Evolutionary conservation across 2,329 filamentous ascomycete genomes (phyloP).

Genomic region (Exophiala calicioides): DNA sequence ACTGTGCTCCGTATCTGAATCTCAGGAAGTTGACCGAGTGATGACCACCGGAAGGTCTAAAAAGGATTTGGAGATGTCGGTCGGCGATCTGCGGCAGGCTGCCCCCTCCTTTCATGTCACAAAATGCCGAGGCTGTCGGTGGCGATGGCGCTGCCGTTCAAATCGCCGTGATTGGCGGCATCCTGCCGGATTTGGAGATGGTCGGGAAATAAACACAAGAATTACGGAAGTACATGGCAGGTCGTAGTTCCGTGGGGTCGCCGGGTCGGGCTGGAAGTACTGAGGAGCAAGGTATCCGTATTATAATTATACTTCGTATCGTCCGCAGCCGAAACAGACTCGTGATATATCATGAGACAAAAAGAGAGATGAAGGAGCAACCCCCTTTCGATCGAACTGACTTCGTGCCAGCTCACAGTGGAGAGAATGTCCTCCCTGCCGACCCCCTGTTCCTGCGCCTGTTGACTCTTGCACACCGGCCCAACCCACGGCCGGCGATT

Average conservation of each 20-base stretch:
- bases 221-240: too few species aligned
- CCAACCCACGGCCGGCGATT: conserved; percentile 32
- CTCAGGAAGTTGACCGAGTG: too few species aligned
- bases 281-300: too few species aligned
- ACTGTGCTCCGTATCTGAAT: too few species aligned
- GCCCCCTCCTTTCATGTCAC: conserved; percentile 6
- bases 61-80: neutral
- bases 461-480: conserved; percentile 35
- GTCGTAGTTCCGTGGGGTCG: too few species aligned
- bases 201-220: neutral
- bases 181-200: neutral
- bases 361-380: conserved; percentile 20
- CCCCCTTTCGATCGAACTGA: conserved; percentile 28
- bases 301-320: too few species aligned
- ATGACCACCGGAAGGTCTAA: neutral
- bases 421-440: conserved; percentile 36
- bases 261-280: too few species aligned
- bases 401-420: conserved; percentile 35
- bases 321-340: too few species aligned
- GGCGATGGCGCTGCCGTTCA: neutral
- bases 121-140: conserved; percentile 13
- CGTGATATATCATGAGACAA: too few species aligned
- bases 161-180: conserved; percentile 18
- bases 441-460: conserved; percentile 38
- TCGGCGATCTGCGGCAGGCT: too few species aligned